Base-by-base conservation (phyloP, 768 basidiomycete genomes). In the Tylopilus balloui region DNA sequence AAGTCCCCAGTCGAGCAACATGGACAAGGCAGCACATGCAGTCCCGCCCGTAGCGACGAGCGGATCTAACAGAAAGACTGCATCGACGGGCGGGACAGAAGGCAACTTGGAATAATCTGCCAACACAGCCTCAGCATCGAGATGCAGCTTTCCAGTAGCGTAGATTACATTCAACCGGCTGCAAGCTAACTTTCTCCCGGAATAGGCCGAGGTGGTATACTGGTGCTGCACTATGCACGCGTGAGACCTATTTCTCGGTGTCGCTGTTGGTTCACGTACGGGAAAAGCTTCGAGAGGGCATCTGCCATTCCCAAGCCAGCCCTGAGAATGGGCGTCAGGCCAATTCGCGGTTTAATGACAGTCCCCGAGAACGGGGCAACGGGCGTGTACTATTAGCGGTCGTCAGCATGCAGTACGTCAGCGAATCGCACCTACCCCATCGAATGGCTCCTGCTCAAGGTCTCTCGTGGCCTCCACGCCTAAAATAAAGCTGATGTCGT, bases 221-320 rank as follows among this genome's bases (percentile, higher is more conserved):
- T 8, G 84, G 82, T 1, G 92, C 88, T 21, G 75, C 66, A n/a
- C 86, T 88, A 56, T 7, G 19, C 35, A 23, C 19, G 6, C 13
- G 20, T 51, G 45, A 47, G 53, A 23, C 29, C 21, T 7, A 24
- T 24, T 27, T 11, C 35, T 3, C 9, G 1, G 11, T 5, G 19
- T 13, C 10, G 10, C 7, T 17, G 35, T 31, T 23, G 37, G 42
- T 35, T 37, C 13, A 75, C 88, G 32, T 74, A 87, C 76, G 92
- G 93, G 68, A 94, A 95, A 43, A 94, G 73, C 45, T 79, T 80
- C 52, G 94, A 71, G 70, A 96, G 68, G 19, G 88, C 90, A 58
- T 95, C 91, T 1, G 87, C 80, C 92, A 98, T 94, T 15, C 92
- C 92, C 54, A 94, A 71, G 6, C 95, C 95, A 25, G 95, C 95